Evolutionary conservation across 306 rosid species (phyloP).

Genomic region (Vigna unguiculata): DNA sequence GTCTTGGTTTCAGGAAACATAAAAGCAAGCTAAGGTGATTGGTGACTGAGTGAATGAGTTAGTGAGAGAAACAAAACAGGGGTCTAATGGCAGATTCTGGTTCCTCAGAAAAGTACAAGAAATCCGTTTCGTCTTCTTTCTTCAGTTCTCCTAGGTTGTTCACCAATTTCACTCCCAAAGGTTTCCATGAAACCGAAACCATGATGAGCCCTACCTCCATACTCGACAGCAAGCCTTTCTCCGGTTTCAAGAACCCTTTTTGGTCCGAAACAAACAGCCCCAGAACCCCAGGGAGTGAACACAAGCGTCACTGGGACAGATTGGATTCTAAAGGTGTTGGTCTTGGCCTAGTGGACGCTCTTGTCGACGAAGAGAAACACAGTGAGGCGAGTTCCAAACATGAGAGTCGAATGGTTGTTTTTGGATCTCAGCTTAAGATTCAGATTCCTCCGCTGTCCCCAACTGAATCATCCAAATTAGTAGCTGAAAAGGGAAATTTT

Average conservation of each 20-base stretch:
- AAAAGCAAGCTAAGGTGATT: slow-evolving; percentile 44
- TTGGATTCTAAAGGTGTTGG: slow-evolving; percentile 73
- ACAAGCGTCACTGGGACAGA: slow-evolving; percentile 65
- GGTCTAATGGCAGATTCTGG: slow-evolving; percentile 65
- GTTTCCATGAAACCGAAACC: slow-evolving; percentile 62
- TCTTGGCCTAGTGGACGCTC: slow-evolving; percentile 82
- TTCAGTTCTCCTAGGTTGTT: slow-evolving; percentile 69
- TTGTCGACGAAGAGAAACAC: slow-evolving; percentile 53
- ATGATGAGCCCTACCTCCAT: slow-evolving; percentile 84
- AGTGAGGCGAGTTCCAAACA: slow-evolving; percentile 47
- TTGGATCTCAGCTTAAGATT: slow-evolving; percentile 86
- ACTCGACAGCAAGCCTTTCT: slow-evolving; percentile 71
- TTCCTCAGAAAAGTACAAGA: slow-evolving; percentile 51
- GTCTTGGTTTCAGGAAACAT: slow-evolving; percentile 39
- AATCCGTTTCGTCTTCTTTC: slow-evolving; percentile 56
- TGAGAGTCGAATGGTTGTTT: slow-evolving; percentile 67
- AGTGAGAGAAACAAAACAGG: slow-evolving; percentile 41
- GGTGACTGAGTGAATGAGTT: slow-evolving; percentile 42
- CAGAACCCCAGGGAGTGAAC: slow-evolving; percentile 55
- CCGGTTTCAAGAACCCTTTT: slow-evolving; percentile 64
- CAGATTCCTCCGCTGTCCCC: slow-evolving; percentile 62
- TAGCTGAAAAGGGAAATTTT: slow-evolving; percentile 40
- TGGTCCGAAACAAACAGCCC: slow-evolving; percentile 63
- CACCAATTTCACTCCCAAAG: slow-evolving; percentile 58
- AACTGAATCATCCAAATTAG: slow-evolving; percentile 49